Evolutionary conservation across 306 rosid species (phyloP).

Genomic region (Canavalia ensiformis): DNA sequence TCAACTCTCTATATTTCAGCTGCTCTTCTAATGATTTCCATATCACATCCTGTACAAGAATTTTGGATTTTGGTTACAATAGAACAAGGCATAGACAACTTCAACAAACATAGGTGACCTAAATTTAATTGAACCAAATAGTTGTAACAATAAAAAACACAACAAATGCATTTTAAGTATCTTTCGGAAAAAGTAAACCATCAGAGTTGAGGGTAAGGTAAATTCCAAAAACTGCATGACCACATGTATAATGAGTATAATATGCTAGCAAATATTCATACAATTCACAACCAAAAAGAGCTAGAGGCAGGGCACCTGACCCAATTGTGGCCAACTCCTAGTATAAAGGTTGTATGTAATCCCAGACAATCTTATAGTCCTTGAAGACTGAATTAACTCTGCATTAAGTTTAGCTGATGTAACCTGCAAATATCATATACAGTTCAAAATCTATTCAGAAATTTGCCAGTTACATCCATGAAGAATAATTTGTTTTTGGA

Average conservation of each 20-base stretch:
- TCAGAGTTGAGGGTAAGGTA: conserved; percentile 13
- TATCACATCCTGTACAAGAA: conserved; percentile 55
- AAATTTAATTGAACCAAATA: conserved; percentile 22
- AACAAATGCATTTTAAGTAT: background rate
- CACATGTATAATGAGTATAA: background rate
- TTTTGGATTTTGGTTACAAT: conserved; percentile 33
- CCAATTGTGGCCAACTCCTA: conserved; percentile 53
- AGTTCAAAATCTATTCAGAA: conserved; percentile 38
- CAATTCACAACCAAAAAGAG: conserved; percentile 2
- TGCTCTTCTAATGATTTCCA: conserved; percentile 57
- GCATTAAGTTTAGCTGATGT: conserved; percentile 49
- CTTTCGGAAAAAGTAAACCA: background rate
- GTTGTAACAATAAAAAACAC: conserved; percentile 1
- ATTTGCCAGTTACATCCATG: background rate
- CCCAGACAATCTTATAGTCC: conserved; percentile 56
- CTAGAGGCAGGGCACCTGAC: conserved; percentile 53
- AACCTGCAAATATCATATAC: conserved; percentile 48
- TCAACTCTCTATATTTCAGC: conserved; percentile 47
- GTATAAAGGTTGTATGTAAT: conserved; percentile 56
- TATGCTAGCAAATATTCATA: background rate
- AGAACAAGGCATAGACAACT: conserved; percentile 17
- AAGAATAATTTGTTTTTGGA: background rate
- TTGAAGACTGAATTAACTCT: conserved; percentile 39
- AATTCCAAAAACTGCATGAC: conserved; percentile 1
- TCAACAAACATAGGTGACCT: background rate